phyloP scores from a whole-genome alignment of 805 yeast species.

The Nakazawaea laoshanensis region DNA sequence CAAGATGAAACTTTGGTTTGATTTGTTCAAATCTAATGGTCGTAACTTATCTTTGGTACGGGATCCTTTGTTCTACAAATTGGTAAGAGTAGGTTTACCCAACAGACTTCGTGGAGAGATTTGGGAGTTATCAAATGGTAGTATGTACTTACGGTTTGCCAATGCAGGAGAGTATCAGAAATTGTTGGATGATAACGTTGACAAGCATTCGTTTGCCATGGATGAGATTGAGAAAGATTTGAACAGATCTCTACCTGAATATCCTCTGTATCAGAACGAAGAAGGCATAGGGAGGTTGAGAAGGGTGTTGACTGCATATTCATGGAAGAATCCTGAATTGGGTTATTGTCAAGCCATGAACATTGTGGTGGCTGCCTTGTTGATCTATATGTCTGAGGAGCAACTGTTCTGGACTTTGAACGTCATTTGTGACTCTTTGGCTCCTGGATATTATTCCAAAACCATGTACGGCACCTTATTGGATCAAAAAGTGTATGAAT shows the following conservation, averaged over 20 bases:
- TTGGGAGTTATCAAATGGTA: slow-evolving; percentile 91
- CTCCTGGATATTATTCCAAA: slow-evolving; percentile 93
- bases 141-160: slow-evolving; percentile 64
- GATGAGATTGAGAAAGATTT: slow-evolving; percentile 97
- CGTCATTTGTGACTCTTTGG: slow-evolving; percentile 70
- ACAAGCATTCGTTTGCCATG: slow-evolving; percentile 69
- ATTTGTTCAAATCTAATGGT: slow-evolving; percentile 77
- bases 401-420: slow-evolving; percentile 94
- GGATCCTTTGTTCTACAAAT: slow-evolving; percentile 70
- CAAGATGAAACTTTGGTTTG: slow-evolving; percentile 90
- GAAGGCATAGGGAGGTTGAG: slow-evolving; percentile 84
- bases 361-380: slow-evolving; percentile 72
- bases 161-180: slow-evolving; percentile 50
- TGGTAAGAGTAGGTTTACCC: slow-evolving; percentile 90
- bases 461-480: slow-evolving; percentile 96
- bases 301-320: slow-evolving; percentile 85
- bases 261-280: slow-evolving; percentile 80
- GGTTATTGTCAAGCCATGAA: slow-evolving; percentile 99
- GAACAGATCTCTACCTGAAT: slow-evolving; percentile 91
- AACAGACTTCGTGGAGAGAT: slow-evolving; percentile 89
- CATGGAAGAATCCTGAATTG: slow-evolving; percentile 94
- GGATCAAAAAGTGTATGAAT: slow-evolving; percentile 91
- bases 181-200: slow-evolving; percentile 52
- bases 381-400: slow-evolving; percentile 87
- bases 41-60: slow-evolving; percentile 69